Percentiles rank a stretch among this genome's conserved stretches.
Evolutionary conservation across 768 basidiomycete genomes (phyloP).

Genomic region (Podaxis mareebaensis): DNA sequence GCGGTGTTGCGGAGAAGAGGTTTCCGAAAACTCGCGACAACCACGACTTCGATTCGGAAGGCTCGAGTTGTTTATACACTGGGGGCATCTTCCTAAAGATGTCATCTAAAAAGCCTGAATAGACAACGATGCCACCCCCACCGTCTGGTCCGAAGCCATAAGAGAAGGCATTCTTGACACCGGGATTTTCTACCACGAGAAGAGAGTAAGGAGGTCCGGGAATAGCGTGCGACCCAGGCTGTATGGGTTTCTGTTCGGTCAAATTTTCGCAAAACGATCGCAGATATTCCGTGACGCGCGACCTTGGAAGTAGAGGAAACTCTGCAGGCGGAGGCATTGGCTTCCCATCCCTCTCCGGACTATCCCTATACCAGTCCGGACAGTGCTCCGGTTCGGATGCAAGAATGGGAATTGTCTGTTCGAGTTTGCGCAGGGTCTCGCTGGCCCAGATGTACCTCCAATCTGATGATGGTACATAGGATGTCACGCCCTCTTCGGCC

Average conservation of each 20-base stretch:
- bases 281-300: slow-evolving; percentile 72
- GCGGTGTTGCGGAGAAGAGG: slow-evolving; percentile 36
- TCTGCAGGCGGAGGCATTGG: slow-evolving; percentile 81
- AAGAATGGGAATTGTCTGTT: slow-evolving; percentile 69
- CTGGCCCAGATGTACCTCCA: slow-evolving; percentile 92
- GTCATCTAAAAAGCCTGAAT: slow-evolving; percentile 90
- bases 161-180: slow-evolving; percentile 87
- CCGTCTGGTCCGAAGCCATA: slow-evolving; percentile 94
- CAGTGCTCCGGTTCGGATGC: slow-evolving; percentile 57
- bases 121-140: slow-evolving; percentile 92
- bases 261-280: slow-evolving; percentile 54
- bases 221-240: slow-evolving; percentile 52
- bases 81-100: slow-evolving; percentile 58
- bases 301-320: slow-evolving; percentile 82
- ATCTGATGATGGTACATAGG: slow-evolving; percentile 70
- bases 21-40: slow-evolving; percentile 50
- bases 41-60: slow-evolving; percentile 38
- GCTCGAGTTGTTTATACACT: slow-evolving; percentile 19
- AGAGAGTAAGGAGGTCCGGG: slow-evolving; percentile 89
- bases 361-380: slow-evolving; percentile 48
- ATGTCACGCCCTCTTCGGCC: slow-evolving; percentile 58
- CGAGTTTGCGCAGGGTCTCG: slow-evolving; percentile 75
- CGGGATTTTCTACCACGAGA: slow-evolving; percentile 84
- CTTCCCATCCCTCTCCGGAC: slow-evolving; percentile 45
- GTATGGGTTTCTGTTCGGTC: slow-evolving; percentile 40